Base-by-base conservation (phyloP, 768 basidiomycete species). In the Lentinus brumalis region DNA sequence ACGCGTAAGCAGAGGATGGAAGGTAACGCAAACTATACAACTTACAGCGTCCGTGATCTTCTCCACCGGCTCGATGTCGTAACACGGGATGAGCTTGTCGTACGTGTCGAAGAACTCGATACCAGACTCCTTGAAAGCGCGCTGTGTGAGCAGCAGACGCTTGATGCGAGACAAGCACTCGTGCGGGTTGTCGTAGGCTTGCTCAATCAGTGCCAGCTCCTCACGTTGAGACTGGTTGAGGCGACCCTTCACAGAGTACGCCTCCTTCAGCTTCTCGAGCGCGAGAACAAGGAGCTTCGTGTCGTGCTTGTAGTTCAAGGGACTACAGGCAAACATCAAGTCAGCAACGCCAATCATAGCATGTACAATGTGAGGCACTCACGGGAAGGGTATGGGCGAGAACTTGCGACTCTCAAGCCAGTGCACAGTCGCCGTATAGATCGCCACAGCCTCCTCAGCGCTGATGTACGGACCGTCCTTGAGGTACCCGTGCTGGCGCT, bases 381-480 rank as follows among this genome's bases (percentile, higher is more conserved):
- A 91, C 82, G 97, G 97, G 88, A 99, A 99, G 41, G 97, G 97
- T 68, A 99, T 99, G 2, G 97, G 96, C 6, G 95, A 91, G 76
- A 98, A 98, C 74, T 98, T 98, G 68, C 96, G 85, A 69, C 91
- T 94, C 76, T 99, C 97, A 26, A 99, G 81, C 97, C 97, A 99
- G 75, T 99, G 96, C 2, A 98, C 96, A 0, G 96, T 98, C 10
- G 96, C 94, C 0, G 96, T 96, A 76, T 98, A 99, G 71, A 98
- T 95, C 3, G 97, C 97, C 21, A 98, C 96, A 54, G 96, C 97
- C 72, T 98, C 97, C 74, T 98, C 97, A 12, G 96, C 95, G 66
- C 93, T 96, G 75, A 99, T 95, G 73, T 99, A 98, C 6, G 97
- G 97, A 53, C 97, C 97, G 75, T 99, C 97, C 79, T 99, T 98